These are phyloP conservation scores for Vitis amurensis DNA, from an alignment of 164 flowering plant species.

Conservation along the genomic window DNA sequence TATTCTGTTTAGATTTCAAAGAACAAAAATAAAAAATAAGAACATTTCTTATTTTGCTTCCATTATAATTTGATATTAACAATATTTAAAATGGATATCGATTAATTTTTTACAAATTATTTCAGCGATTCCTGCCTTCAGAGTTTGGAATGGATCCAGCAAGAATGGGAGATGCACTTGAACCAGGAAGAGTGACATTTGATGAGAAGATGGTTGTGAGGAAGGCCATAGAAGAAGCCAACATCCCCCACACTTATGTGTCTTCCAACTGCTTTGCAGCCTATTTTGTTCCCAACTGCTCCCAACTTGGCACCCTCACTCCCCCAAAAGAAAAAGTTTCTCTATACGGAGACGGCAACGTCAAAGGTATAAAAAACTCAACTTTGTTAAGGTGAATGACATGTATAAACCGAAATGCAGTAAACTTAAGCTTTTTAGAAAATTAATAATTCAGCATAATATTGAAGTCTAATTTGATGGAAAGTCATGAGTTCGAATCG, in stretches of 20 bases:
- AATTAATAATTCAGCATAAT: too few relatives aligned
- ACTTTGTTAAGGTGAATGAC: too few relatives aligned
- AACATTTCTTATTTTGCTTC: too few relatives aligned
- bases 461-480: too few relatives aligned
- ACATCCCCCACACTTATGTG: conserved; percentile 31
- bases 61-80: too few relatives aligned
- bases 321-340: conserved; percentile 27
- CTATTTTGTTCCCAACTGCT: conserved; percentile 23
- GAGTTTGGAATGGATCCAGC: conserved; percentile 34
- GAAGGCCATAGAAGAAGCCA: not conserved
- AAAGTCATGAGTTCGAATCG: too few relatives aligned
- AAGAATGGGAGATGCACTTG: conserved; percentile 24
- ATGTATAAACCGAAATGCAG: too few relatives aligned
- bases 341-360: conserved; percentile 29
- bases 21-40: too few relatives aligned
- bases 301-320: conserved; percentile 13
- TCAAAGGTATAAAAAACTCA: conserved; percentile 20
- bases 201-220: conserved; percentile 35
- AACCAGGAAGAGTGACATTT: conserved; percentile 29
- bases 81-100: too few relatives aligned
- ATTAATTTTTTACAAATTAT: too few relatives aligned
- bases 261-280: conserved; percentile 34
- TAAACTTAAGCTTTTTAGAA: too few relatives aligned
- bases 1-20: too few relatives aligned
- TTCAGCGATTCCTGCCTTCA: conserved; percentile 30